Evolutionary conservation across 2,329 filamentous ascomycete species (phyloP).

Genomic region (Curvularia spicifera): DNA sequence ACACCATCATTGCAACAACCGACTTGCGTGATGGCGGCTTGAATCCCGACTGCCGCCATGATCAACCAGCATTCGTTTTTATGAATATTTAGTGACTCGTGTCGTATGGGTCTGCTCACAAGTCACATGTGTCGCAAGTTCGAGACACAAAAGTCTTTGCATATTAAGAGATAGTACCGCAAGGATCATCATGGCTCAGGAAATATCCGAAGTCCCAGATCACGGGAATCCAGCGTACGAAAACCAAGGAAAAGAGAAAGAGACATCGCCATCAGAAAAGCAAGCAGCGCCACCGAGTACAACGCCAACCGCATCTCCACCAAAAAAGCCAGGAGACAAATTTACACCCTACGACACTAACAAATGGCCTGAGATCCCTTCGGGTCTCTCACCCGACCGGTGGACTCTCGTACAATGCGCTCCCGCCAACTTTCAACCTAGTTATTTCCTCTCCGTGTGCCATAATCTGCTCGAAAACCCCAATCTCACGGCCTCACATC

Average conservation of each 20-base stretch:
- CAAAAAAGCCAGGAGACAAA: conserved; percentile 22
- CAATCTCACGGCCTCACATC: conserved; percentile 77
- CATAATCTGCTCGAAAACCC: conserved; percentile 78
- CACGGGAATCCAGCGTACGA: not conserved
- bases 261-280: not conserved
- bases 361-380: conserved; percentile 24
- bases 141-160: not conserved
- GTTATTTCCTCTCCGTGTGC: conserved; percentile 71
- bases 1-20: not conserved
- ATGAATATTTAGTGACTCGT: no score
- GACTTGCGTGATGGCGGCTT: not conserved
- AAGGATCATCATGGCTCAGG: not conserved
- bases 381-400: conserved; percentile 41
- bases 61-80: not conserved
- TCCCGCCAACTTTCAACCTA: conserved; percentile 67
- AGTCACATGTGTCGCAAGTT: not conserved
- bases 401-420: conserved; percentile 49
- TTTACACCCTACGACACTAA: conserved; percentile 45
- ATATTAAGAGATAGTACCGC: not conserved
- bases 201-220: not conserved
- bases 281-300: not conserved
- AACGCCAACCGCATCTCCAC: not conserved
- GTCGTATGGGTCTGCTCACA: not conserved
- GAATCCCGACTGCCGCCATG: not conserved
- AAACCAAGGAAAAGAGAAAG: not conserved